A percentile compares a stretch with the other conserved stretches of the same genome.
These are phyloP conservation scores for Reticulomyxa filosa DNA, from an alignment of 78 protist genomes.

Conservation along the genomic window DNA sequence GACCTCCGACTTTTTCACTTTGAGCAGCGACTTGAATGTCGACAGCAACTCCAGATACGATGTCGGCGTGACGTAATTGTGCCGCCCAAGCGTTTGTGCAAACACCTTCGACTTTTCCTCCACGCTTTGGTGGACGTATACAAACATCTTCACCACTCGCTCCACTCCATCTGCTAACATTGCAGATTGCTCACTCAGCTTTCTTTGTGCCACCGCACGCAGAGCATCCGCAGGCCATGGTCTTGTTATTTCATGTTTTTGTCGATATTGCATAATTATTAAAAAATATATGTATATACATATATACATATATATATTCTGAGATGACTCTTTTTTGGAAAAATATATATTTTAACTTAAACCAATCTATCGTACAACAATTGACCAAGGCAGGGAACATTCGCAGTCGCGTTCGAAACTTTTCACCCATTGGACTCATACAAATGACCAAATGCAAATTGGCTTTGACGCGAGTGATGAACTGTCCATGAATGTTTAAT, in stretches of 20 bases:
- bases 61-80: slow-evolving; percentile 47
- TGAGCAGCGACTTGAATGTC: neutral
- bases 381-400: slow-evolving; percentile 61
- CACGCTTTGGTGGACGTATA: slow-evolving; percentile 42
- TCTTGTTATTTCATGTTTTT: too few relatives aligned
- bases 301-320: too few relatives aligned
- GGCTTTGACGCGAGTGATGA: slow-evolving; percentile 23
- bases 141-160: slow-evolving; percentile 29
- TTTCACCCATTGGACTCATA: slow-evolving; percentile 61
- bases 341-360: too few relatives aligned
- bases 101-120: neutral
- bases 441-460: slow-evolving; percentile 53
- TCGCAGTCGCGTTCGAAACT: slow-evolving; percentile 56
- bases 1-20: slow-evolving; percentile 7
- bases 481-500: slow-evolving; percentile 17
- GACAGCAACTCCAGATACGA: slow-evolving; percentile 39
- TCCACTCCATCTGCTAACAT: neutral
- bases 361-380: slow-evolving; percentile 73
- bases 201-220: slow-evolving; percentile 34
- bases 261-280: too few relatives aligned
- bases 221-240: slow-evolving; percentile 78
- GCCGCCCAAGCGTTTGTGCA: slow-evolving; percentile 19
- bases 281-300: too few relatives aligned
- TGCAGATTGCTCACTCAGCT: neutral
- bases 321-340: too few relatives aligned